Base-by-base conservation (phyloP, 106 monocot genomes). In the Allium sativum region DNA sequence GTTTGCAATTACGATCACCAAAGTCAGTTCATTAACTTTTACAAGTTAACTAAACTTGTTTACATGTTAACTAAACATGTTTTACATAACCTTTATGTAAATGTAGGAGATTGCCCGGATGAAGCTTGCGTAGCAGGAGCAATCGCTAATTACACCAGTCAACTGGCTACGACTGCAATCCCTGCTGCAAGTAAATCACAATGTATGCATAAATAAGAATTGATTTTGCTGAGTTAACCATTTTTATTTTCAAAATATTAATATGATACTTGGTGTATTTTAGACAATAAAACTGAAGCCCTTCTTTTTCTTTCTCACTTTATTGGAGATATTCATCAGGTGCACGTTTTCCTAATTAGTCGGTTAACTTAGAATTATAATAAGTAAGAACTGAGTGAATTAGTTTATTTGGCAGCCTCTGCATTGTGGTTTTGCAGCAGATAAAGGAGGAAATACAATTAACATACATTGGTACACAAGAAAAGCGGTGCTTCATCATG, bases 281-380 rank as follows among this genome's bases (percentile, higher is more conserved):
- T 75, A 79, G 79, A 73, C 70, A 84, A 84, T 70, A 75, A 79
- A 40, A 84, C 83, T 58, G 67, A 84, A 69, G 79, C 83, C 58
- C 79, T 84, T 21, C 53, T 84, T 13, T 84, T 84, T 66, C 73
- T 79, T 43, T 65, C 83, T 51, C 83, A 84, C 48, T 67, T 84
- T 13, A 66, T 84, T 21, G 83, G 83, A 14, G 83, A 84, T 45
- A 70, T 84, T 18, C 83, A 84, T 53, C 83, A 84, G 82, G 82
- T 74, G 65, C 43, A n/a, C 16, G n/a, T n/a, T n/a, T n/a, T n/a
- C n/a, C n/a, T n/a, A n/a, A n/a, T n/a, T n/a, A n/a, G n/a, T n/a
- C n/a, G n/a, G n/a, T n/a, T n/a, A n/a, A n/a, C n/a, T n/a, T n/a
- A n/a, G n/a, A n/a, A n/a, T n/a, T n/a, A n/a, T n/a, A n/a, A n/a